Conservation (phyloP, 306 rosid genomes). For the Fragaria ananassa region DNA sequence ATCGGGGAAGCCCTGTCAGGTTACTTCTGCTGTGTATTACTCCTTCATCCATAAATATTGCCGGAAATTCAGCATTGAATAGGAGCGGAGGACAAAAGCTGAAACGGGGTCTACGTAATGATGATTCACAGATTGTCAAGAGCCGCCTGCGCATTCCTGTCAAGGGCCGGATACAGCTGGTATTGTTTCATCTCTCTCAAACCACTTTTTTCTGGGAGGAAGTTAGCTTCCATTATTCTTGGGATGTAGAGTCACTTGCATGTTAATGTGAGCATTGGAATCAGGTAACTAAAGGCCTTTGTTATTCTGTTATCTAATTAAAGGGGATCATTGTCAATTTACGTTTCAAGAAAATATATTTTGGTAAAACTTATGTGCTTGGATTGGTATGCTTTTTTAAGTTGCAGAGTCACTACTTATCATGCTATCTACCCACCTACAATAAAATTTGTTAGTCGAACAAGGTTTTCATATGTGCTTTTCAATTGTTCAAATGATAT, state of each 20-base stretch:
- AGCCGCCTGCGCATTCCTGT: slow-evolving; percentile 86
- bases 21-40: slow-evolving; percentile 27
- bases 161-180: slow-evolving; percentile 97
- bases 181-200: slow-evolving; percentile 25
- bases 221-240: not conserved
- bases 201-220: not conserved
- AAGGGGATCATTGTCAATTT: not conserved
- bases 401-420: not conserved
- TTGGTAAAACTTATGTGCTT: not conserved
- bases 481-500: slow-evolving; percentile 7
- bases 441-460: no score
- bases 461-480: not conserved
- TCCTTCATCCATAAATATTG: slow-evolving; percentile 58
- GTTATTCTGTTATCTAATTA: not conserved
- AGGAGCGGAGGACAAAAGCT: slow-evolving; percentile 51
- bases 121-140: slow-evolving; percentile 62
- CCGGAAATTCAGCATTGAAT: slow-evolving; percentile 51
- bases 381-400: not conserved
- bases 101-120: slow-evolving; percentile 52
- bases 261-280: not conserved
- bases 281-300: no score
- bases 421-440: no score
- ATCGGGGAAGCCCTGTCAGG: slow-evolving; percentile 68
- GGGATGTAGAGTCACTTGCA: not conserved
- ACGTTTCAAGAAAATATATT: not conserved